Evolutionary conservation across 1,284 basidiomycete species (phyloP).

Genomic region (Puccinia sorghi): DNA sequence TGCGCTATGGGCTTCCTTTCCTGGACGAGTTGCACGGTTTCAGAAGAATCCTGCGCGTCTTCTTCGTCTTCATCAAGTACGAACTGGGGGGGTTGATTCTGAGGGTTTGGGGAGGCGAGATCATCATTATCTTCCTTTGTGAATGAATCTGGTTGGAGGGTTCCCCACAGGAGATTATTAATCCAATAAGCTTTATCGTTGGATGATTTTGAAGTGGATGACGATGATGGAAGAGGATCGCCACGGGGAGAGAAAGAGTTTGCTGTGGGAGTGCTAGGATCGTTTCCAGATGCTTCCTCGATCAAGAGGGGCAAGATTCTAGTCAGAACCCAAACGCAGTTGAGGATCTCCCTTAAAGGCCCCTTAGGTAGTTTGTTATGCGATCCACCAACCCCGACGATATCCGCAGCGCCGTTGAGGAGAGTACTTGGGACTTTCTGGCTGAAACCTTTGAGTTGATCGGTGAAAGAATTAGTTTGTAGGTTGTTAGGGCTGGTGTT

Average conservation of each 20-base stretch:
- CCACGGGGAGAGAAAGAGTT: no score
- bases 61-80: conserved; percentile 47
- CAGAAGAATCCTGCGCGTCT: conserved; percentile 19
- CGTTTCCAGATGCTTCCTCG: conserved; percentile 14
- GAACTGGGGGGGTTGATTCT: conserved; percentile 29
- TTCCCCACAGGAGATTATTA: conserved; percentile 34
- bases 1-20: conserved; percentile 7
- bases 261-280: conserved; percentile 12
- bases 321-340: conserved; percentile 47
- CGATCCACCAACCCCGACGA: conserved; percentile 37
- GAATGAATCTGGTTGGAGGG: not conserved
- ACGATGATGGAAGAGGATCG: not conserved
- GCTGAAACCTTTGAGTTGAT: conserved; percentile 37
- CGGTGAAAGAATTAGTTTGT: conserved; percentile 9
- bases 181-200: conserved; percentile 33
- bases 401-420: conserved; percentile 28
- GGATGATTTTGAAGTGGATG: conserved; percentile 2
- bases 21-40: conserved; percentile 11
- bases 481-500: not conserved
- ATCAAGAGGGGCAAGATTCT: conserved; percentile 40
- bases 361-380: conserved; percentile 38
- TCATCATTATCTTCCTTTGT: not conserved
- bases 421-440: conserved; percentile 36
- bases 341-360: conserved; percentile 40
- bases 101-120: not conserved